Percentiles rank a stretch among this genome's conserved stretches.
These are phyloP conservation scores for Edaphochlamys debaryana DNA, from an alignment of 139 green algal genomes.

Conservation along the genomic window DNA sequence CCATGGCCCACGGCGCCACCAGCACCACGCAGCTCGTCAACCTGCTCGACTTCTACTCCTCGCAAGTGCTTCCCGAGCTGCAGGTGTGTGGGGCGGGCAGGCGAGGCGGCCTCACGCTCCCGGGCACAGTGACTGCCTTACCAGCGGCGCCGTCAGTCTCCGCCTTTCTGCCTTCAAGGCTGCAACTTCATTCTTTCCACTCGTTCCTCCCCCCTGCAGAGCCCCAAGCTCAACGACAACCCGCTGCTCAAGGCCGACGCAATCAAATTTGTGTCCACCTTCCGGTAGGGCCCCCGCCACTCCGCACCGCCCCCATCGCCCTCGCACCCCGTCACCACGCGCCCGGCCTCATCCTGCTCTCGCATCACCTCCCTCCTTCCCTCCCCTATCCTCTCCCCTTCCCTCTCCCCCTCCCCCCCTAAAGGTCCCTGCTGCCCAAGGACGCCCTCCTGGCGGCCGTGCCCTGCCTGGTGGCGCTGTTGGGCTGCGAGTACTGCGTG, in stretches of 20 bases:
- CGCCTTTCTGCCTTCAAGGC: too few species aligned
- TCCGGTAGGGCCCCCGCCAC: slow-evolving; percentile 61
- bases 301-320: too few species aligned
- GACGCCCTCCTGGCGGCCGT: slow-evolving; percentile 72
- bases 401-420: neutral
- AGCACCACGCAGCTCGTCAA: slow-evolving; percentile 91
- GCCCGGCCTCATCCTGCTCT: too few species aligned
- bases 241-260: slow-evolving; percentile 95
- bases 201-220: too few species aligned
- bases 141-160: too few species aligned
- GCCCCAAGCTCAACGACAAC: slow-evolving; percentile 63
- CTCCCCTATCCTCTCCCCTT: neutral
- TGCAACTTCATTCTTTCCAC: too few species aligned
- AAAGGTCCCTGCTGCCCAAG: slow-evolving; percentile 81
- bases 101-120: too few species aligned
- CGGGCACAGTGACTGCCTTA: too few species aligned
- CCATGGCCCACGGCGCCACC: slow-evolving; percentile 81
- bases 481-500: slow-evolving; percentile 85
- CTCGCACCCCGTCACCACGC: too few species aligned
- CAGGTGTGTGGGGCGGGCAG: neutral
- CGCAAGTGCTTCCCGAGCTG: slow-evolving; percentile 68
- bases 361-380: neutral
- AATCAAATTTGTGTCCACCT: slow-evolving; percentile 97
- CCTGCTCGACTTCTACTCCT: slow-evolving; percentile 88
- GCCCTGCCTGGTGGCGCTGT: slow-evolving; percentile 70